Evolutionary conservation across 495 filamentous ascomycete genomes (phyloP), one percentile per base, ranked within the genome.

Genomic region (Aspergillus ellipticus): DNA sequence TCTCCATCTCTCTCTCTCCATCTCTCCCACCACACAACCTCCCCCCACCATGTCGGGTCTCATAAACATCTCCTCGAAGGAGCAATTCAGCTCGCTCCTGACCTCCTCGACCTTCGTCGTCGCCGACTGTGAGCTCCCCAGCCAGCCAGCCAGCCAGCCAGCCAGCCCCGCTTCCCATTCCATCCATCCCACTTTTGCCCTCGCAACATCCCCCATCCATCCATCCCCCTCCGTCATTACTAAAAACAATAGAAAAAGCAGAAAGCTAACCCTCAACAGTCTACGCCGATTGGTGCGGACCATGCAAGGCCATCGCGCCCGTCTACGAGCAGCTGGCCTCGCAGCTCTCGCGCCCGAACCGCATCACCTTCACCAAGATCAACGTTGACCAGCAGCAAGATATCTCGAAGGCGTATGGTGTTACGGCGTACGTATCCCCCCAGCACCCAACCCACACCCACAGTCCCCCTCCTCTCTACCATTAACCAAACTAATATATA

Each of bases 301-400:
- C 92, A 63, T 96, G 89, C 81, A 89, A 91, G 60, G 75, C 82
- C 53, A 89, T 96, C 55, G 87, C 87, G n/a, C 90, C 92, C 9
- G 66, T 89, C 51, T 97, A 89, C 73, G 88, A 93, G 60, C 81
- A 88, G 71, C 81, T 96, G 41, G 85, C 90, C 17, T 65, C 66
- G 49, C 79, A 85, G 61, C 81, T 94, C 29, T 89, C 90, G 2
- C 82, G 85, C 24, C 84, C 87, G 16, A 84, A 86, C 54, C 75
- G 80, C 48, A 85, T 95, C 55, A 88, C 85, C 53, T 96, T 97
- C 67, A 86, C 83, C 67, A 96, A 96, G 76, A 80, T 96, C 73
- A 84, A 97, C 74, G 85, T 85, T 46, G 89, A 95, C 51, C 61
- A 82, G 20, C 89, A 93, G 66, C 77, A 85, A 65, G 83, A 89